phyloP scores from a whole-genome alignment of 306 rosid species.

The Morella rubra region DNA sequence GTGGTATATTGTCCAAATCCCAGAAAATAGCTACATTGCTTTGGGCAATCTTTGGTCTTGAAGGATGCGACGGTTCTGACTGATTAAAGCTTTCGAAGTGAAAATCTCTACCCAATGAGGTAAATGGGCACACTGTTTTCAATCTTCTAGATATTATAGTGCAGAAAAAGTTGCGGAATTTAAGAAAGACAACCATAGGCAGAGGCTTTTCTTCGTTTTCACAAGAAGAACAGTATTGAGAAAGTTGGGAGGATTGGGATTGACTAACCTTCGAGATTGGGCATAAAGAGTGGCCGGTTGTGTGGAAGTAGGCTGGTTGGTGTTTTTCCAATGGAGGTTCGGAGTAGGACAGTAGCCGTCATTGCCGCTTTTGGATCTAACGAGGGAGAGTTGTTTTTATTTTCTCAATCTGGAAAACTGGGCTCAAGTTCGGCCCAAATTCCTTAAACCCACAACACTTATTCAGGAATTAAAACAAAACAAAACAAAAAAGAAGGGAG shows the following conservation, averaged over 20 bases:
- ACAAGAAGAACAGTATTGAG: neutral
- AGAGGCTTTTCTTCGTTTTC: neutral
- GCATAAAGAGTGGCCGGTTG: neutral
- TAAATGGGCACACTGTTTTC: constrained; percentile 1
- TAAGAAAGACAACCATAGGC: constrained; percentile 35
- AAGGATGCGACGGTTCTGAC: constrained; percentile 16
- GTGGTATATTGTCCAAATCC: constrained; percentile 87
- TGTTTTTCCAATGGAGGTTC: too few relatives aligned
- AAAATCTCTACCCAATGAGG: constrained; percentile 22
- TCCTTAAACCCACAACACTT: too few relatives aligned
- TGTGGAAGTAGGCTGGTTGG: neutral
- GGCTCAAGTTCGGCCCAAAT: too few relatives aligned
- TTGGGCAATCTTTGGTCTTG: constrained; percentile 21
- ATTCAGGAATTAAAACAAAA: too few relatives aligned
- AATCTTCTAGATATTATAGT: constrained; percentile 12
- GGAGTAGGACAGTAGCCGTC: too few relatives aligned
- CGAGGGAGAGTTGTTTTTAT: too few relatives aligned
- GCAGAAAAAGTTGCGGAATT: constrained; percentile 29
- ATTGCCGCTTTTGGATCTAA: too few relatives aligned
- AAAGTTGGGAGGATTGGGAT: neutral
- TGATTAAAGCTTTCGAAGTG: constrained; percentile 23
- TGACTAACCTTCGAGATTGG: neutral
- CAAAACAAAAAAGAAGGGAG: too few relatives aligned
- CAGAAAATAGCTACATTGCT: constrained; percentile 70
- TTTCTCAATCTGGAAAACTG: too few relatives aligned